Base-by-base conservation (phyloP, 768 basidiomycete species). In the Trametes punicea region DNA sequence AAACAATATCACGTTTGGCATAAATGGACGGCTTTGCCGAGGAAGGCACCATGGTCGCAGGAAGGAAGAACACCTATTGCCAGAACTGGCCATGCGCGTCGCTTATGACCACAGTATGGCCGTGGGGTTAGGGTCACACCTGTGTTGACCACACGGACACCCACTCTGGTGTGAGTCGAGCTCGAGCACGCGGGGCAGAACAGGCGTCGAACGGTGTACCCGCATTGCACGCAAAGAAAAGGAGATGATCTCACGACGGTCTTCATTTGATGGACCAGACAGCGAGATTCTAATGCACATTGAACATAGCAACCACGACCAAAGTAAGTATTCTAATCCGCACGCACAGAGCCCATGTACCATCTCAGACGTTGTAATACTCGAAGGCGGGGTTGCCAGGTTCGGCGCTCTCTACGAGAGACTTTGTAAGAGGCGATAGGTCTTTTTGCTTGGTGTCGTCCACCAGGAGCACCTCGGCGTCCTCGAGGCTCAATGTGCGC, bases 381-480 rank as follows among this genome's bases (percentile, higher is more conserved):
- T 93, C 88, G 65, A 94, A 89, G 4, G 85, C 87, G 42, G 94
- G 94, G 31, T 75, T 79, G 9, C 90, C 93, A 30, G 95, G 95
- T 73, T 95, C 93, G 10, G 92, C 89, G n/a, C 74, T 74, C 55
- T 93, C 93, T 40, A 94, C 84, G 62, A 92, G 86, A 55, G 67
- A 74, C 65, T 79, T 78, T 15, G 80, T 83, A 69, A 82, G 91
- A 0, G 87, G 87, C 2, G 73, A 71, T 52, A 79, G 74, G 13
- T 73, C 79, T 58, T 78, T 81, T 50, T 76, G 73, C 64, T 78
- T 66, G 2, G 86, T 89, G 44, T 88, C 85, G 16, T 88, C 84
- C 0, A 86, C 87, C 2, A 82, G 77, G 55, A 85, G 66, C 11
- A 93, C 78, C 60, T 89, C 85, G 2, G 83, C 90, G 54, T 90